Base-by-base conservation (phyloP, 148 eudicot species). In the Dysphania ambrosioides region DNA sequence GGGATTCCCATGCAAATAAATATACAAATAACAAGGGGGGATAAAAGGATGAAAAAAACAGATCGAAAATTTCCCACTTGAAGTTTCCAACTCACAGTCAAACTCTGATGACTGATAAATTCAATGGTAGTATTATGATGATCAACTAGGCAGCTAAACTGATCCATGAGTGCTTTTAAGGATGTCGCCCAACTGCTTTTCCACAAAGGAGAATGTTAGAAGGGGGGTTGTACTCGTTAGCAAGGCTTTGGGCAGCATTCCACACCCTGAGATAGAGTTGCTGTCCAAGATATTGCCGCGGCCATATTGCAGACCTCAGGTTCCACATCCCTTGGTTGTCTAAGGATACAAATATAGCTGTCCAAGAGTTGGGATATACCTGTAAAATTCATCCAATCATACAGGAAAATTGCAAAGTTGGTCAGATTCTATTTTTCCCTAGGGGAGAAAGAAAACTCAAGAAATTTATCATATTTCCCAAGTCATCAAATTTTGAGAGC, bases 271-370 rank as follows among this genome's bases (percentile, higher is more conserved):
- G 79, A 75, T 89, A 89, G 38, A 89, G 85, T 64, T 89, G 90
- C 66, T 89, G 93, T 18, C 93, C 93, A 0, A 87, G 82, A 55
- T 89, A 89, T 38, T 83, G 87, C 53, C 90, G 79, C 9, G 71
- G 76, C 91, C 93, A 89, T 42, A 84, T 76, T 59, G 89, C 78
- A 47, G 90, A 87, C 76, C 93, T 85, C 74, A 87, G 6, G 66
- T 89, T 87, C 93, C 93, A 89, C 90, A 89, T 89, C 24, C 93
- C 93, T 68, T 89, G 88, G 84, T 89, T 89, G 84, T 89, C 93
- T 73, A 89, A 58, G 0, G 93, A 87, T 16, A 87, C 86, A 42
- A 80, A 74, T 72, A 89, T 86, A 6, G 89, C 85, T 4, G 87
- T 87, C 93, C 93, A 89, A 15, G 87, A 81, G 36, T 79, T 80